These are phyloP conservation scores for Talaromyces nanjingensis DNA, from an alignment of 495 filamentous ascomycete species.

Conservation along the genomic window DNA sequence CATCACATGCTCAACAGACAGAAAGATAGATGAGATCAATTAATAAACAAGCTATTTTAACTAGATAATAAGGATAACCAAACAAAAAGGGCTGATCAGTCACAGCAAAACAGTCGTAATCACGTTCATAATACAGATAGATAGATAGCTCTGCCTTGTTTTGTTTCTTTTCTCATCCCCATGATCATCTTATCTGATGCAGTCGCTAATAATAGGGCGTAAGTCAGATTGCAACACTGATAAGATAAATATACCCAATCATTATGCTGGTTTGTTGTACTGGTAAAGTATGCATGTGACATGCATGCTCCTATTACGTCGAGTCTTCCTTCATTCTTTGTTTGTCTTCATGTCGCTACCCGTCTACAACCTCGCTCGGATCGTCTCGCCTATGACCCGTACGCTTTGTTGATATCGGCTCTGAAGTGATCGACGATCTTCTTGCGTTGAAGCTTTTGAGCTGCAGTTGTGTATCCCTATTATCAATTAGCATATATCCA, in stretches of 20 bases:
- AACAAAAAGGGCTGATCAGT: background rate
- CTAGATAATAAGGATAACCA: background rate
- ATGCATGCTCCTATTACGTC: background rate
- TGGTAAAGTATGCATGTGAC: background rate
- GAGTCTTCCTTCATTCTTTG: background rate
- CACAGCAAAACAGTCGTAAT: background rate
- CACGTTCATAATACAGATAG: background rate
- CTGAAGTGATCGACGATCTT: constrained; percentile 42
- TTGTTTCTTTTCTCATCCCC: background rate
- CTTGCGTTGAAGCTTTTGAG: constrained; percentile 51
- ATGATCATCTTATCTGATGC: background rate
- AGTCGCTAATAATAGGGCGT: background rate
- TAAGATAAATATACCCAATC: background rate
- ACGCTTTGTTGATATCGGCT: constrained; percentile 41
- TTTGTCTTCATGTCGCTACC: background rate
- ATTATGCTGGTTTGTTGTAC: background rate
- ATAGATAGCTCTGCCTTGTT: background rate
- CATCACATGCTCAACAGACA: background rate
- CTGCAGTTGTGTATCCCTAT: constrained; percentile 47
- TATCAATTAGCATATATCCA: background rate
- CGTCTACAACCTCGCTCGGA: background rate
- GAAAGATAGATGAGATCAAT: background rate
- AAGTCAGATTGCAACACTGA: background rate
- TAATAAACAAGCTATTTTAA: background rate
- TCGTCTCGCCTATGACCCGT: constrained; percentile 35